Evolutionary conservation across 257 asterid genomes (phyloP), one percentile per base, ranked within the genome.

Genomic region (Forsythia suspensa): DNA sequence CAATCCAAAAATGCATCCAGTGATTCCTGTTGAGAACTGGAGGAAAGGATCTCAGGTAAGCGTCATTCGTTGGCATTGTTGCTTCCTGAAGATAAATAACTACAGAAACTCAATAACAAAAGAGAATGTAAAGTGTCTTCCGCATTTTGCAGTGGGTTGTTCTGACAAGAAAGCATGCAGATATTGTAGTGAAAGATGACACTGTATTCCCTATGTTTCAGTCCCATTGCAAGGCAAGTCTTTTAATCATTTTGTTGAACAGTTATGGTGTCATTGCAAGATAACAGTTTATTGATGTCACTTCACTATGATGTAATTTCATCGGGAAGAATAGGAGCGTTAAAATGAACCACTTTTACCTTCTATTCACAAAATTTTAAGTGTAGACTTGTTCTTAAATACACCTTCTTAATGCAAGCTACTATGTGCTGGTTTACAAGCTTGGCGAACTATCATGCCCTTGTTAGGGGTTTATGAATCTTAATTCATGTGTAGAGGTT

Each of bases 1-100:
- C 89, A 95, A 95, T 86, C 98, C 97, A n/a, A 95, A 88, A 88
- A 95, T 95, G 99, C 87, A 93, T 84, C 98, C 97, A 24, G 83
- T 84, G 55, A 84, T 95, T 87, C 93, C 94, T 75, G 94, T 88
- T 82, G 83, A 85, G 68, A 84, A 85, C 85, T 95, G 99, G 99
- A 91, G 97, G 87, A 95, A 95, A 86, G 99, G 99, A 80, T 95
- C 99, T 77, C 99, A 95, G 99, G 99, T 95, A 85, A 77, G n/a
- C 16, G 1, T 59, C 77, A 52, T 59, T 73, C 74, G 24, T 79
- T 34, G 38, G 73, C n/a, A 39, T 69, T 39, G 59, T 63, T 73
- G 57, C 78, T 79, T 77, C 67, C 24, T 43, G 6, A 38, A 77
- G 76, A 77, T 34, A 55, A 74, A 72, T 75, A 78, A 59, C 67